Percentiles rank a stretch among this genome's conserved stretches.
Conservation (phyloP, 2,329 filamentous ascomycete species). For the Alternaria postmessia region DNA sequence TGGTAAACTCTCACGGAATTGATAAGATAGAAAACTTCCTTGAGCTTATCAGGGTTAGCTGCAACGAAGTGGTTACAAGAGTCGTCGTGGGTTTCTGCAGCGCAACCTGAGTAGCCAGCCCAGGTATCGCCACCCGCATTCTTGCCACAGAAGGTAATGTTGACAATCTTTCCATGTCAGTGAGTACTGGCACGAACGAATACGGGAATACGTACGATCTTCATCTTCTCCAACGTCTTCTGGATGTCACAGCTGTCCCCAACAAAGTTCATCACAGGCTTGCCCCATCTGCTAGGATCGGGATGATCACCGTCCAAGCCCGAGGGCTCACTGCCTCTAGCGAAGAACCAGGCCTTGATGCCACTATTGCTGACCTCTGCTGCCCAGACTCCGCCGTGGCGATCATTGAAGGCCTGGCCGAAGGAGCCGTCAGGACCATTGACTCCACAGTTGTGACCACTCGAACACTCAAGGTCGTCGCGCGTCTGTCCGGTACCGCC, state of each 20-base stretch:
- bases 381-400: constrained; percentile 57
- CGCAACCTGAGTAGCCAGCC: constrained; percentile 39
- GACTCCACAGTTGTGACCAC: constrained; percentile 21
- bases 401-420: constrained; percentile 45
- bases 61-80: constrained; percentile 43
- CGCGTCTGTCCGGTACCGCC: constrained; percentile 5
- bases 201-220: constrained; percentile 16
- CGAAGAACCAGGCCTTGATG: constrained; percentile 63
- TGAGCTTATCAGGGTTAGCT: constrained; percentile 28
- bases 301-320: constrained; percentile 56
- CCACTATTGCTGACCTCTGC: constrained; percentile 57
- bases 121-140: constrained; percentile 57
- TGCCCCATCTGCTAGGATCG: constrained; percentile 56
- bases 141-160: constrained; percentile 59
- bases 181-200: neutral
- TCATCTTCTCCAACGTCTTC: constrained; percentile 27
- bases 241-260: constrained; percentile 54
- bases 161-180: constrained; percentile 46
- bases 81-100: constrained; percentile 53
- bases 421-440: constrained; percentile 22
- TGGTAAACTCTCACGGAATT: constrained; percentile 23
- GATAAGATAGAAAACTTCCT: constrained; percentile 31
- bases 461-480: neutral
- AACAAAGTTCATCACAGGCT: constrained; percentile 42
- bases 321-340: constrained; percentile 53